Conservation (phyloP, 2,329 filamentous ascomycete species). For the Capronia americana region DNA sequence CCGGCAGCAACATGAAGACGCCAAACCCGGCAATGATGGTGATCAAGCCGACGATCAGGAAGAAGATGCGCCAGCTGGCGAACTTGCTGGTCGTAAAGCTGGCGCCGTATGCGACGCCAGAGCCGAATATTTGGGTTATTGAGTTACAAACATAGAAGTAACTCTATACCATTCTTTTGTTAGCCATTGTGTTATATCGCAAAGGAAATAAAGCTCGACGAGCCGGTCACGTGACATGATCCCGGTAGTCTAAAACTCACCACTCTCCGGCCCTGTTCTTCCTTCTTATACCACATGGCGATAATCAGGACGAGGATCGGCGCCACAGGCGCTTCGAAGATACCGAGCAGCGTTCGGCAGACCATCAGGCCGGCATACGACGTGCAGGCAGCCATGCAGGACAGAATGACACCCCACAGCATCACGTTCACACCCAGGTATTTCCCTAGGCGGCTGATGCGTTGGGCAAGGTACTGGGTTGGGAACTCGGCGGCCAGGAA, state of each 20-base stretch:
- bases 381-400: conserved; percentile 51
- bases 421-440: conserved; percentile 34
- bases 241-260: conserved; percentile 7
- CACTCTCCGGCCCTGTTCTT: conserved; percentile 43
- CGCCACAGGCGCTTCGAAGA: conserved; percentile 57
- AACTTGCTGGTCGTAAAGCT: conserved; percentile 39
- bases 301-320: conserved; percentile 60
- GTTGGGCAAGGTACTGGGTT: conserved; percentile 47
- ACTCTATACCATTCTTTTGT: neutral
- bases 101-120: conserved; percentile 46
- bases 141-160: conserved; percentile 42
- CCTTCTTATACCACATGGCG: conserved; percentile 59
- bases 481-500: conserved; percentile 54
- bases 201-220: too few relatives aligned
- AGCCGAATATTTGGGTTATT: conserved; percentile 55
- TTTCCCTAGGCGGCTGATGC: conserved; percentile 40
- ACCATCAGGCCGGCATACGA: conserved; percentile 54
- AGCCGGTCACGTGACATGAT: neutral
- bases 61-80: conserved; percentile 47
- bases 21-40: conserved; percentile 49
- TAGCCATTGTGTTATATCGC: neutral
- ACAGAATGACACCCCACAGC: conserved; percentile 54
- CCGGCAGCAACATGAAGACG: conserved; percentile 49
- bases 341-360: conserved; percentile 55
- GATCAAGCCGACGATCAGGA: conserved; percentile 54